Evolutionary conservation across 2,329 filamentous ascomycete genomes (phyloP).

Genomic region (Tolypocladium sp.): DNA sequence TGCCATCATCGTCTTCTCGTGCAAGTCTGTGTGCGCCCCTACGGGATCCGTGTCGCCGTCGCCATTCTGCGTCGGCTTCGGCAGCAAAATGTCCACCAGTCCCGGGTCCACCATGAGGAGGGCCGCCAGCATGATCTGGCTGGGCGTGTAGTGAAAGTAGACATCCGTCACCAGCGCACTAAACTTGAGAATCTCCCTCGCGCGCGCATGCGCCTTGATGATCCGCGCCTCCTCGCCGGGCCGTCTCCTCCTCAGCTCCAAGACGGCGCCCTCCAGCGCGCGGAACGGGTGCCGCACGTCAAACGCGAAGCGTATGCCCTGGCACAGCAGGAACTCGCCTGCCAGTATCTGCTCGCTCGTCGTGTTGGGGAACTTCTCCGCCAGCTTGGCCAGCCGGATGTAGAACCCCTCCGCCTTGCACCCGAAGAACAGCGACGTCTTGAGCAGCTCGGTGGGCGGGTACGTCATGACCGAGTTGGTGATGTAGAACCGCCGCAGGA

Average conservation of each 20-base stretch:
- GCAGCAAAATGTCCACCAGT: constrained; percentile 42
- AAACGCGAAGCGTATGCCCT: constrained; percentile 87
- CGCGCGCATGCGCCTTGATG: constrained; percentile 58
- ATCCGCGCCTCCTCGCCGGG: constrained; percentile 48
- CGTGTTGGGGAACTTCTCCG: constrained; percentile 58
- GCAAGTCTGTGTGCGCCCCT: constrained; percentile 16
- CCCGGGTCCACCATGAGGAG: constrained; percentile 65
- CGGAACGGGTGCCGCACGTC: constrained; percentile 88
- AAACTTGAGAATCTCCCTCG: constrained; percentile 65
- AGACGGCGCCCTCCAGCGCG: constrained; percentile 73
- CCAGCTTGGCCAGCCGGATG: constrained; percentile 55
- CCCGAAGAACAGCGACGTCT: constrained; percentile 85
- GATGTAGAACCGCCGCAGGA: constrained; percentile 89
- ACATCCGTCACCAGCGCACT: constrained; percentile 82
- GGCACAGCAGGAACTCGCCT: constrained; percentile 86
- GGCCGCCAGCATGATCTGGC: constrained; percentile 85
- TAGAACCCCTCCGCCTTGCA: constrained; percentile 87
- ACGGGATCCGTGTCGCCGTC: constrained; percentile 13
- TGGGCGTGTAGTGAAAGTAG: constrained; percentile 94
- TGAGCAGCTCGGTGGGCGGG: constrained; percentile 79
- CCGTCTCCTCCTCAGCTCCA: constrained; percentile 66
- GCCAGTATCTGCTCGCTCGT: constrained; percentile 77
- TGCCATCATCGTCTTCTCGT: constrained; percentile 39
- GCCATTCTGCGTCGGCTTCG: constrained; percentile 23
- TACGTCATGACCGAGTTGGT: constrained; percentile 97